These are phyloP conservation scores for Pythium biforme DNA, from an alignment of 352 stramenopile species.

Conservation along the genomic window DNA sequence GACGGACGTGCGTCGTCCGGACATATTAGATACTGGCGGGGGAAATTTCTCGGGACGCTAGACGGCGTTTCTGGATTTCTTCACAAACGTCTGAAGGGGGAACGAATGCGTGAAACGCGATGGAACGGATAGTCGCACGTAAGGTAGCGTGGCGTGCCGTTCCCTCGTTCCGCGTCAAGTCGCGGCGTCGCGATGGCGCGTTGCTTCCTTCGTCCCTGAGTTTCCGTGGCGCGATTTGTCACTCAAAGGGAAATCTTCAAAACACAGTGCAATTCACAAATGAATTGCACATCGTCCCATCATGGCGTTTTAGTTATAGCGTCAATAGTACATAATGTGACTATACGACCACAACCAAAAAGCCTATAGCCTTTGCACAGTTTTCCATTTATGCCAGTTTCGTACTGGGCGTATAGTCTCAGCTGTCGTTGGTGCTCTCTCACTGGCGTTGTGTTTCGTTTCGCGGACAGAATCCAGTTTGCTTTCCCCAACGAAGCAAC, in stretches of 20 bases:
- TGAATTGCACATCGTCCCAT: slow-evolving; percentile 18
- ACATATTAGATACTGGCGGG: slow-evolving; percentile 20
- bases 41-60: background rate
- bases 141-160: background rate
- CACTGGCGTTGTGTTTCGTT: slow-evolving; percentile 14
- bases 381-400: background rate
- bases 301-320: background rate
- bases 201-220: background rate
- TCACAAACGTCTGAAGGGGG: too few relatives aligned
- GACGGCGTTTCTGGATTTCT: background rate
- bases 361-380: background rate
- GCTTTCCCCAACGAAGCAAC: slow-evolving; percentile 12
- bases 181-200: background rate
- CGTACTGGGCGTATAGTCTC: slow-evolving; percentile 6
- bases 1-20: slow-evolving; percentile 34
- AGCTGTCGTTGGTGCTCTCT: slow-evolving; percentile 9
- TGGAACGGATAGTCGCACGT: background rate
- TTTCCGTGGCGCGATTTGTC: slow-evolving; percentile 23
- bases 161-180: background rate
- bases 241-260: slow-evolving; percentile 20
- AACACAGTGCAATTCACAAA: slow-evolving; percentile 22
- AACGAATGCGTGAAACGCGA: too few relatives aligned
- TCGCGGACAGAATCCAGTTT: slow-evolving; percentile 19
- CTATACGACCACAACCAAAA: slow-evolving; percentile 23
- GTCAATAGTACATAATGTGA: background rate